phyloP scores from a whole-genome alignment of 202 grass and related monocot species.

The Setaria italica region DNA sequence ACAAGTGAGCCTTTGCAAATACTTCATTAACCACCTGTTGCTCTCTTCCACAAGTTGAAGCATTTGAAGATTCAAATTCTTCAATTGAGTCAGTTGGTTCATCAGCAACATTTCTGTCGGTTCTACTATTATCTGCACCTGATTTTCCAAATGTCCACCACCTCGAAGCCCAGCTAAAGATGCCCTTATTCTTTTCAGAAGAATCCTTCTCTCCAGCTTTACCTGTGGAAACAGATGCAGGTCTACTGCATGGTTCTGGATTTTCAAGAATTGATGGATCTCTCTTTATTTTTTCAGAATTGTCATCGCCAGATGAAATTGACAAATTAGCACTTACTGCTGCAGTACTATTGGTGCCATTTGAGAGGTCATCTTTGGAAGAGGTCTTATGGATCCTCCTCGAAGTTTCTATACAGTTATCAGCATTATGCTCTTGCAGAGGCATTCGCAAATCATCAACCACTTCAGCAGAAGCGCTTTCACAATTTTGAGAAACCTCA shows the following conservation, averaged over 20 bases:
- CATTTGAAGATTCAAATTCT: slow-evolving; percentile 40
- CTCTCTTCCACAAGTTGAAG: slow-evolving; percentile 46
- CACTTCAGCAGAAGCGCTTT: slow-evolving; percentile 44
- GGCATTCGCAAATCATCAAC: slow-evolving; percentile 42
- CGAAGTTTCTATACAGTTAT: slow-evolving; percentile 28
- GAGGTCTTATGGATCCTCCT: slow-evolving; percentile 35
- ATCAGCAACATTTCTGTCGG: slow-evolving; percentile 38
- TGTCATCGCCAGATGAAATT: slow-evolving; percentile 28
- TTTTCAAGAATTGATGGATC: slow-evolving; percentile 44
- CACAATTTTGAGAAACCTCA: slow-evolving; percentile 45
- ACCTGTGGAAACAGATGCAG: slow-evolving; percentile 41
- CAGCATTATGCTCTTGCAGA: slow-evolving; percentile 36
- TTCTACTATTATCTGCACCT: slow-evolving; percentile 49
- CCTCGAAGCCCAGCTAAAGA: slow-evolving; percentile 57
- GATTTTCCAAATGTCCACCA: slow-evolving; percentile 61
- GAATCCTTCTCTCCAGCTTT: slow-evolving; percentile 42
- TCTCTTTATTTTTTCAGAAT: slow-evolving; percentile 53
- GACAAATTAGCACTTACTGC: slow-evolving; percentile 33
- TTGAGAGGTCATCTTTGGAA: slow-evolving; percentile 21
- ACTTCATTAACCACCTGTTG: slow-evolving; percentile 51
- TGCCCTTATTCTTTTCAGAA: slow-evolving; percentile 43
- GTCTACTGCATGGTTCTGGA: slow-evolving; percentile 24
- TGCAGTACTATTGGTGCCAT: slow-evolving; percentile 25
- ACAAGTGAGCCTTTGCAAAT: slow-evolving; percentile 69
- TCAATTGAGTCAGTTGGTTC: slow-evolving; percentile 34